Evolutionary conservation across 257 asterid species (phyloP).

Genomic region (Scutellaria minor): DNA sequence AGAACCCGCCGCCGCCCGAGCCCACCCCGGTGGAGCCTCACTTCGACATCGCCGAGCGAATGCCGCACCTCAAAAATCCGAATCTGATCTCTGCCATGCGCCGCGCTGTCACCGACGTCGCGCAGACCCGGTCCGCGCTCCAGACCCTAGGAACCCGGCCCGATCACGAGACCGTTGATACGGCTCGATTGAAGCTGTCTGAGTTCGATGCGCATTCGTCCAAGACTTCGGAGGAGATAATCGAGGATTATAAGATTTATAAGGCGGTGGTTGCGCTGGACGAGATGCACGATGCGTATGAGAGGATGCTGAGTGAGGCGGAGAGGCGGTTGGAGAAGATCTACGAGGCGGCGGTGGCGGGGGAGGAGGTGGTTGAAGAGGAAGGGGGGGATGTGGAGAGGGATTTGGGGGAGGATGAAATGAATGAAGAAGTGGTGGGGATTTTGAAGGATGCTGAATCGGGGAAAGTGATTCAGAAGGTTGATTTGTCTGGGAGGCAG

Average conservation of each 20-base stretch:
- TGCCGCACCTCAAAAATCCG: conserved; percentile 87
- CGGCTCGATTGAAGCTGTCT: conserved; percentile 59
- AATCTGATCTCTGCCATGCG: conserved; percentile 73
- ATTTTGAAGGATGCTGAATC: conserved; percentile 67
- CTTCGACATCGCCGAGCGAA: conserved; percentile 79
- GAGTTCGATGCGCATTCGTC: conserved; percentile 59
- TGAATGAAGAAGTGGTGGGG: conserved; percentile 69
- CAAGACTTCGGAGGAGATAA: conserved; percentile 40
- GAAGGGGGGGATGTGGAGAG: conserved; percentile 41
- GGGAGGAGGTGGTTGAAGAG: conserved; percentile 47
- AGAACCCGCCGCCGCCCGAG: conserved; percentile 53
- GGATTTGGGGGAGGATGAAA: conserved; percentile 48
- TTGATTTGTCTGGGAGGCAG: conserved; percentile 62
- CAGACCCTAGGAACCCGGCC: conserved; percentile 76
- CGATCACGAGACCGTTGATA: conserved; percentile 87
- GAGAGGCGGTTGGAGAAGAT: conserved; percentile 81
- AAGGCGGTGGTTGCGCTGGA: conserved; percentile 76
- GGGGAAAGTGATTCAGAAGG: conserved; percentile 59
- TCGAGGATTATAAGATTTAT: conserved; percentile 53
- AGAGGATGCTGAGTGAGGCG: conserved; percentile 76
- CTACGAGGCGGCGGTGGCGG: conserved; percentile 79
- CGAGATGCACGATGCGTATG: conserved; percentile 84
- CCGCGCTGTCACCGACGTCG: conserved; percentile 72
- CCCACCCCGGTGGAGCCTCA: conserved; percentile 56
- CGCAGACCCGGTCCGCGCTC: conserved; percentile 75